Percentiles rank a stretch among this genome's conserved stretches.
Conservation (phyloP, 2,329 filamentous ascomycete genomes). For the Tolypocladium album region DNA sequence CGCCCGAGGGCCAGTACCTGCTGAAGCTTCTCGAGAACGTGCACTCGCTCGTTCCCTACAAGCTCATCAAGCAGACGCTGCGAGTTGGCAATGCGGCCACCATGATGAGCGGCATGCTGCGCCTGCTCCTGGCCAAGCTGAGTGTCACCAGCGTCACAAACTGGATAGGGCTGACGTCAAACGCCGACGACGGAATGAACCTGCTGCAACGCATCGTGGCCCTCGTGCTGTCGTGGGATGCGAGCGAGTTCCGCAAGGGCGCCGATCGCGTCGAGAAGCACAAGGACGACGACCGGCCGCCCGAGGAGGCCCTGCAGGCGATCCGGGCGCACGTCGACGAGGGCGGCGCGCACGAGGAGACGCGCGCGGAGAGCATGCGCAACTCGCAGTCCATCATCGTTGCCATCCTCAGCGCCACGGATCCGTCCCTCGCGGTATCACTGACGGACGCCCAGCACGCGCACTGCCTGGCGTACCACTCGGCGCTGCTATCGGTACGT, state of each 20-base stretch:
- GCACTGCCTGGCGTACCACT: slow-evolving; percentile 58
- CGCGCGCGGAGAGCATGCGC: slow-evolving; percentile 43
- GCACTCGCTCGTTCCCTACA: slow-evolving; percentile 62
- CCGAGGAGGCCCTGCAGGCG: slow-evolving; percentile 48
- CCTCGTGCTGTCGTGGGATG: slow-evolving; percentile 63
- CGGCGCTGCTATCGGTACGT: slow-evolving; percentile 57
- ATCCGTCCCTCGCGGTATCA: slow-evolving; percentile 30
- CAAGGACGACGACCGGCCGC: slow-evolving; percentile 37
- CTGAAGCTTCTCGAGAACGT: slow-evolving; percentile 60
- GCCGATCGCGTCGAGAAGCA: slow-evolving; percentile 53
- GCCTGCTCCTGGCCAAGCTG: slow-evolving; percentile 65
- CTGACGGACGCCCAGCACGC: slow-evolving; percentile 51
- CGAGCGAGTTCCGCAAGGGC: slow-evolving; percentile 55
- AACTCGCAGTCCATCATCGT: slow-evolving; percentile 50
- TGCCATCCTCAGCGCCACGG: slow-evolving; percentile 48
- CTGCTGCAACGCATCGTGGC: slow-evolving; percentile 67
- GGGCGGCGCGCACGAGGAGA: slow-evolving; percentile 44
- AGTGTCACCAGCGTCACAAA: slow-evolving; percentile 66
- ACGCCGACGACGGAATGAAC: slow-evolving; percentile 71
- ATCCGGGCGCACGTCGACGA: slow-evolving; percentile 48
- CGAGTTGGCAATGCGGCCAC: slow-evolving; percentile 69
- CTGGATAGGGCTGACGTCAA: slow-evolving; percentile 64
- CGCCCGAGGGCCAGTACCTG: slow-evolving; percentile 65
- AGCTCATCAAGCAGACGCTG: slow-evolving; percentile 60
- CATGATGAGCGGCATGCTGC: slow-evolving; percentile 69